phyloP scores from a whole-genome alignment of 495 filamentous ascomycete genomes.

The Neurospora sp. region DNA sequence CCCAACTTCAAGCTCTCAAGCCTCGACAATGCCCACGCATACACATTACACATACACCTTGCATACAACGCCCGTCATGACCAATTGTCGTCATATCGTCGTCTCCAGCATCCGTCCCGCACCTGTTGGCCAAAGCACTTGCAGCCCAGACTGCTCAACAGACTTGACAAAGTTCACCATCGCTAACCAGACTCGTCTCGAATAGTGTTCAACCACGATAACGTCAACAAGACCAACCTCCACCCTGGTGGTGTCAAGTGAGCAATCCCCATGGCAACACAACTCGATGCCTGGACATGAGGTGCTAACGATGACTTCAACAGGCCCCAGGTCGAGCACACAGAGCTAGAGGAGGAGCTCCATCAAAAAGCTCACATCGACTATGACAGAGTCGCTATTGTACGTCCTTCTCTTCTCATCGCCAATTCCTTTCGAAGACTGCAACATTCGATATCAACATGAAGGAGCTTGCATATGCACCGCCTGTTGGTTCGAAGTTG shows the following conservation, averaged over 20 bases:
- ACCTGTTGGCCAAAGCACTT: neutral
- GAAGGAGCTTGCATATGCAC: neutral
- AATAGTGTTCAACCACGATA: slow-evolving; percentile 55
- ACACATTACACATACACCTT: neutral
- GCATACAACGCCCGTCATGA: neutral
- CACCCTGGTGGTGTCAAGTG: slow-evolving; percentile 88
- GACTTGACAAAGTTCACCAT: slow-evolving; percentile 15
- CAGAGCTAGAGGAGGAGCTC: slow-evolving; percentile 90
- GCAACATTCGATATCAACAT: neutral
- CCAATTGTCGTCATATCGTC: neutral
- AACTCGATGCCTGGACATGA: slow-evolving; percentile 6
- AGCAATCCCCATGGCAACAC: slow-evolving; percentile 30
- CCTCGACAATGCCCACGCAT: neutral
- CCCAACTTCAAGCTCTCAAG: neutral
- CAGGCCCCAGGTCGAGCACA: slow-evolving; percentile 79
- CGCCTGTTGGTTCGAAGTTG: neutral
- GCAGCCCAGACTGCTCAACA: slow-evolving; percentile 31
- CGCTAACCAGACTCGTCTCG: neutral
- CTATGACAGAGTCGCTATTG: slow-evolving; percentile 97
- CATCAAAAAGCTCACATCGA: slow-evolving; percentile 99
- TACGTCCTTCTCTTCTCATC: slow-evolving; percentile 19
- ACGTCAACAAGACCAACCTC: slow-evolving; percentile 80
- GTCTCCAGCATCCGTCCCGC: neutral
- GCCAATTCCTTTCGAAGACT: slow-evolving; percentile 19
- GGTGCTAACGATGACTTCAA: slow-evolving; percentile 7